Conservation (phyloP, 2,329 filamentous ascomycete genomes). For the Stagonosporopsis chrysanthemi region DNA sequence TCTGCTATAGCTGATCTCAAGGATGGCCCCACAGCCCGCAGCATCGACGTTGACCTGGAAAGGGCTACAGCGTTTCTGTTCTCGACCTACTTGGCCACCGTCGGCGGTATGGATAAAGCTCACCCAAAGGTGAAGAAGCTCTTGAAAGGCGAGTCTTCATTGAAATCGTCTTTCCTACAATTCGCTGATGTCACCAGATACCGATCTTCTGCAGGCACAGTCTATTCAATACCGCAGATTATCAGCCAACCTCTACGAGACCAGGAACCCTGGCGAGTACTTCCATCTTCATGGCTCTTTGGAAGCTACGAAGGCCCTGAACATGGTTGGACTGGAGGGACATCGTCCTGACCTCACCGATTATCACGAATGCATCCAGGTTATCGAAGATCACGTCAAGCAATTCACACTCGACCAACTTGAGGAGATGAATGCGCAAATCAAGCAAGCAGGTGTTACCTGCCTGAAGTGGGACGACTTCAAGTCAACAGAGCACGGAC, state of each 20-base stretch:
- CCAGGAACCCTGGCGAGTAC: slow-evolving; percentile 69
- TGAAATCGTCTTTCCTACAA: slow-evolving; percentile 2
- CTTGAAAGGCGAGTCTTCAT: slow-evolving; percentile 48
- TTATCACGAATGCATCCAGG: slow-evolving; percentile 51
- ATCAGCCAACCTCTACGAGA: slow-evolving; percentile 75
- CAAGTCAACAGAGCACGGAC: slow-evolving; percentile 50
- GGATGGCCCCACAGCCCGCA: slow-evolving; percentile 53
- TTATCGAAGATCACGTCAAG: slow-evolving; percentile 54
- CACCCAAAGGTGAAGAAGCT: slow-evolving; percentile 56
- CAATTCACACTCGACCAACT: slow-evolving; percentile 50
- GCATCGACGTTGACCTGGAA: slow-evolving; percentile 62
- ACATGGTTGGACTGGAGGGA: slow-evolving; percentile 73
- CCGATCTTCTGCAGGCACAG: slow-evolving; percentile 74
- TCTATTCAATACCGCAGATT: slow-evolving; percentile 74
- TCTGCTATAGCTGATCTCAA: slow-evolving; percentile 66
- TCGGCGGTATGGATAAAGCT: slow-evolving; percentile 58
- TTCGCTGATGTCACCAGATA: slow-evolving; percentile 61
- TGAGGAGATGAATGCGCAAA: slow-evolving; percentile 52
- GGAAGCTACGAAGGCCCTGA: slow-evolving; percentile 72
- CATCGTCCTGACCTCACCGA: slow-evolving; percentile 66
- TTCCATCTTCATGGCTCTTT: slow-evolving; percentile 80
- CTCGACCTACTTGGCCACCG: slow-evolving; percentile 64
- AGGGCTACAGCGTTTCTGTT: slow-evolving; percentile 64
- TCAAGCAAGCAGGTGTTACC: slow-evolving; percentile 53
- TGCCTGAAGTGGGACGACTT: slow-evolving; percentile 54